phyloP scores from a whole-genome alignment of 345 rosid genomes.

The Salix purpurea region DNA sequence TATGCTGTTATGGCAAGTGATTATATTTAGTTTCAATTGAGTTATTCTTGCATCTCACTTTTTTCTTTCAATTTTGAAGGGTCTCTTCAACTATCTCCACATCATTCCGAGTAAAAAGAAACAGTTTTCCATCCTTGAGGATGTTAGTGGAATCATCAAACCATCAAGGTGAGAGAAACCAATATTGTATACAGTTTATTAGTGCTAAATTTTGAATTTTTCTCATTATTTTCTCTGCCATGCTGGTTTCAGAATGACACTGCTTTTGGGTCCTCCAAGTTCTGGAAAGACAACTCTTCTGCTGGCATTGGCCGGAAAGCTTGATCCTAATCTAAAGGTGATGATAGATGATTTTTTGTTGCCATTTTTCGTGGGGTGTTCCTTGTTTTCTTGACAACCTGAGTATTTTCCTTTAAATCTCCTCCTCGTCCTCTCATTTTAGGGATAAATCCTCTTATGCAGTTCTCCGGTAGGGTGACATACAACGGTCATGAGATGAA shows the following conservation, averaged over 20 bases:
- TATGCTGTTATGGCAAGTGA: neutral
- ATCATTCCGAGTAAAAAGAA: conserved; percentile 47
- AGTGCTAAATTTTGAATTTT: neutral
- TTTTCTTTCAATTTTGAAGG: conserved; percentile 6
- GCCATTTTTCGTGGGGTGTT: too few species aligned
- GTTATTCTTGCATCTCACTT: neutral
- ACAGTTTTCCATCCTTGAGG: conserved; percentile 54
- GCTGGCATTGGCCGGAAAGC: conserved; percentile 80
- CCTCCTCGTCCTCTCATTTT: neutral
- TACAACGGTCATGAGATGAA: conserved; percentile 54
- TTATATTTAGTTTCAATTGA: neutral
- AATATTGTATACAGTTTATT: neutral
- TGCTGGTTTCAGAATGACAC: conserved; percentile 46
- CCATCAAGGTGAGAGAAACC: conserved; percentile 52
- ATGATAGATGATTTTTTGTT: neutral
- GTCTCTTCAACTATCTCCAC: conserved; percentile 27
- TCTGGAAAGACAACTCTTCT: conserved; percentile 80
- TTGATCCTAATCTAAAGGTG: conserved; percentile 55
- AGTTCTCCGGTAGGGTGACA: conserved; percentile 60
- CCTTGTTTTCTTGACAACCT: neutral
- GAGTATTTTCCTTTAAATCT: neutral
- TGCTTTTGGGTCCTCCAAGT: conserved; percentile 85
- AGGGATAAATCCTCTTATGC: neutral
- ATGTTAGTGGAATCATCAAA: conserved; percentile 62
- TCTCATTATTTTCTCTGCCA: neutral